Conservation (phyloP, 2,329 filamentous ascomycete species). For the Pezicula rhizophila region DNA sequence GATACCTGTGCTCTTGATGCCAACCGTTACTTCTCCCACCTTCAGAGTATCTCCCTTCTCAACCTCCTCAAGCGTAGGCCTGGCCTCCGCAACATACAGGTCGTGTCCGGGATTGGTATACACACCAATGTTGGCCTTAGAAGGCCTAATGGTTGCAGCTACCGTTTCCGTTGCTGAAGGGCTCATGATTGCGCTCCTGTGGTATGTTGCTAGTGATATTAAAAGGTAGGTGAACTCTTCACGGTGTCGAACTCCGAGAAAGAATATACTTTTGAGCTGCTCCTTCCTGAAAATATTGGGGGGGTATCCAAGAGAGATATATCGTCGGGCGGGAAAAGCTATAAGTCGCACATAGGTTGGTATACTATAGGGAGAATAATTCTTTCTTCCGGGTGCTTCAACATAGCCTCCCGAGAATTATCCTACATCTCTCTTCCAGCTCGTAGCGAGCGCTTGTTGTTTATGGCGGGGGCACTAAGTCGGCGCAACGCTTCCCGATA, state of each 20-base stretch:
- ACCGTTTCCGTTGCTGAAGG: constrained; percentile 19
- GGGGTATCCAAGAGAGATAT: not conserved
- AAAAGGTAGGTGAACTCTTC: no score
- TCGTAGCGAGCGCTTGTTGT: not conserved
- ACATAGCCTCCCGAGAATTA: not conserved
- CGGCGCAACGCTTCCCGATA: constrained; percentile 6
- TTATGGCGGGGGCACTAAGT: constrained; percentile 4
- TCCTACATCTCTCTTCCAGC: not conserved
- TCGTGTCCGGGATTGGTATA: constrained; percentile 93
- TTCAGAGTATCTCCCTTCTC: constrained; percentile 62
- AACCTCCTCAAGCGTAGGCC: constrained; percentile 70
- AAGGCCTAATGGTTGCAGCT: constrained; percentile 34
- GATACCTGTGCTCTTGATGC: constrained; percentile 90
- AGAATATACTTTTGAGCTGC: not conserved
- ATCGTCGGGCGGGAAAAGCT: not conserved
- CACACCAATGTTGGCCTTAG: constrained; percentile 88
- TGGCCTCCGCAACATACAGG: constrained; percentile 77
- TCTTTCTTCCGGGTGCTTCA: not conserved
- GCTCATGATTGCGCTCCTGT: constrained; percentile 12
- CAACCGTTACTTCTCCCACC: constrained; percentile 79
- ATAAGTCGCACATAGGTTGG: no score
- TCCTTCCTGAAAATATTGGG: not conserved
- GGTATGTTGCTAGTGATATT: not conserved
- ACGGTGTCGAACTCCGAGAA: no score
- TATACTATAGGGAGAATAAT: not conserved